These are phyloP conservation scores for Metschnikowia shivogae DNA, from an alignment of 805 yeast species.

Conservation along the genomic window DNA sequence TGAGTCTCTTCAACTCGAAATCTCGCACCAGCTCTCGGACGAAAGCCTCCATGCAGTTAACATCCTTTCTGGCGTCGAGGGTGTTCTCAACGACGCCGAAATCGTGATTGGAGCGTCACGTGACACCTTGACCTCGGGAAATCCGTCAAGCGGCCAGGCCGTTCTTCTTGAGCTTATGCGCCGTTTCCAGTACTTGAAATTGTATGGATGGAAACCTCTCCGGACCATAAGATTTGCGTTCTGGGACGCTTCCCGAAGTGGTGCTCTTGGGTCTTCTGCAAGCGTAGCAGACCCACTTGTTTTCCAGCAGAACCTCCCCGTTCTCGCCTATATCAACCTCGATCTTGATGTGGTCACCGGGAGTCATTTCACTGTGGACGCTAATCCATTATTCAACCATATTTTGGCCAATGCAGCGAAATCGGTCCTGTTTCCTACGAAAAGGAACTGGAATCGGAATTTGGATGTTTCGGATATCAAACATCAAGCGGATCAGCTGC, in stretches of 20 bases:
- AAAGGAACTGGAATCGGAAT: not conserved
- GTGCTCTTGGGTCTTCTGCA: slow-evolving; percentile 29
- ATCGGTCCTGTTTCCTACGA: slow-evolving; percentile 30
- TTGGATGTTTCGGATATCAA: slow-evolving; percentile 7
- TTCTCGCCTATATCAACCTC: slow-evolving; percentile 35
- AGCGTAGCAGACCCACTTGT: slow-evolving; percentile 19
- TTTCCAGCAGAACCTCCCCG: slow-evolving; percentile 21
- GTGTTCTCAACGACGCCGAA: slow-evolving; percentile 38
- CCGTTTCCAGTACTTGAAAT: slow-evolving; percentile 27
- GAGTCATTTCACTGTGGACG: slow-evolving; percentile 29
- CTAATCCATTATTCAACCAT: slow-evolving; percentile 35
- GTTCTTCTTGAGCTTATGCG: slow-evolving; percentile 37
- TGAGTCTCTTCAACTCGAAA: slow-evolving; percentile 7
- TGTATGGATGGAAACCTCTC: slow-evolving; percentile 41
- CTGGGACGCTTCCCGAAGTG: slow-evolving; percentile 38
- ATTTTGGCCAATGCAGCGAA: slow-evolving; percentile 26
- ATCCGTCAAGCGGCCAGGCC: slow-evolving; percentile 39
- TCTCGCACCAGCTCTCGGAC: slow-evolving; percentile 3
- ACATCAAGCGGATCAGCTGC: slow-evolving; percentile 6
- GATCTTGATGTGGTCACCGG: slow-evolving; percentile 40
- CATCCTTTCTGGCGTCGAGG: slow-evolving; percentile 30
- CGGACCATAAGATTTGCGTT: slow-evolving; percentile 37
- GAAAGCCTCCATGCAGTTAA: slow-evolving; percentile 19
- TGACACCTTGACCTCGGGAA: slow-evolving; percentile 33
- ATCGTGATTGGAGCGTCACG: slow-evolving; percentile 39